Evolutionary conservation across 1,139 yeast species (phyloP).

Genomic region (Debaryomycetaceae sp.): DNA sequence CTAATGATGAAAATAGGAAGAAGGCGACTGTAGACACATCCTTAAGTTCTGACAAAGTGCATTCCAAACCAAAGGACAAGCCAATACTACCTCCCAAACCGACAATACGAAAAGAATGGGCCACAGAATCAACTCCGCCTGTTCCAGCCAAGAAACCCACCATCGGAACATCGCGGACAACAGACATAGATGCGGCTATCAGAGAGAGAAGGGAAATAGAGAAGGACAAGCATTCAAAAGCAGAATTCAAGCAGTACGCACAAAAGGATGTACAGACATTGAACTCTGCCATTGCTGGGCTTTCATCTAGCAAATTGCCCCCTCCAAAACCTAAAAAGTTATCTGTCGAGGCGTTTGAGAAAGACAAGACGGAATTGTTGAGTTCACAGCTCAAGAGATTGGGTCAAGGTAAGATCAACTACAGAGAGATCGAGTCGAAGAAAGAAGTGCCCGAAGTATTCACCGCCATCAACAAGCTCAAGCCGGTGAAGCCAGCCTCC

Average conservation of each 20-base stretch:
- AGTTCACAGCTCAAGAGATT: slow-evolving; percentile 20
- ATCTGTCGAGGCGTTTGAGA: slow-evolving; percentile 13
- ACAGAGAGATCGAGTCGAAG: background rate
- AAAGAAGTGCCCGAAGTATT: slow-evolving; percentile 12
- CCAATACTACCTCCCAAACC: background rate
- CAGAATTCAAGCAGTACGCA: slow-evolving; percentile 12
- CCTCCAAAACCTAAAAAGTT: slow-evolving; percentile 16
- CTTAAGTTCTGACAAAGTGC: too few relatives aligned
- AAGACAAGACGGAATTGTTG: slow-evolving; percentile 20
- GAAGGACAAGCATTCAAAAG: slow-evolving; percentile 5
- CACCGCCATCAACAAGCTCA: slow-evolving; percentile 14
- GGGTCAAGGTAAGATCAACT: slow-evolving; percentile 5
- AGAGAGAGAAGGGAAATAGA: background rate
- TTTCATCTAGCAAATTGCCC: slow-evolving; percentile 8
- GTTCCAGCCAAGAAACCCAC: background rate
- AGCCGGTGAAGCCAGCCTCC: slow-evolving; percentile 6
- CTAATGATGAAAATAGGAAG: background rate
- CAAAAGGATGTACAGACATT: slow-evolving; percentile 16
- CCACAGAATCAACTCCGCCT: background rate
- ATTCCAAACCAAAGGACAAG: background rate
- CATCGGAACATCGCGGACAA: background rate
- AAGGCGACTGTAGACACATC: background rate
- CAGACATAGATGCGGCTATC: background rate
- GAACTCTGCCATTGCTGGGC: slow-evolving; percentile 14
- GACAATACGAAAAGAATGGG: background rate